Conservation (phyloP, 306 rosid species). For the Comarum palustre region DNA sequence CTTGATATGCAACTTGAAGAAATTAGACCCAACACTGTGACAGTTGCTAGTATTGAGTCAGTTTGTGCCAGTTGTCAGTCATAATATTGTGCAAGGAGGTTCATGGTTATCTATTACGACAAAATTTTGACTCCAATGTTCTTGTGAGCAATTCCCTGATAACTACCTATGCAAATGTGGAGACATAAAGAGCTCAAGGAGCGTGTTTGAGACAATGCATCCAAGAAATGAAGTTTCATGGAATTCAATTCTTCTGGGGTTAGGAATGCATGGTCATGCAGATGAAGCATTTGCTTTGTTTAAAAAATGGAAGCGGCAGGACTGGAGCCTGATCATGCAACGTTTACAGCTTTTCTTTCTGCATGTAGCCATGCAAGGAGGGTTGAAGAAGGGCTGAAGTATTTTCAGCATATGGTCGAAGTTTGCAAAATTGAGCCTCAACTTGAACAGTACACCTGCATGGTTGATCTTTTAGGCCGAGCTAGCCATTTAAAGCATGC, state of each 20-base stretch:
- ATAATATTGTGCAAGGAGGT: constrained; percentile 34
- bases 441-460: constrained; percentile 41
- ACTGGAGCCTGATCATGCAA: constrained; percentile 29
- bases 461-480: constrained; percentile 48
- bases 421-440: constrained; percentile 33
- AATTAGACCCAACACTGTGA: constrained; percentile 29
- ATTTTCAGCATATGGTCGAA: constrained; percentile 27
- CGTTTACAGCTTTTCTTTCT: constrained; percentile 42
- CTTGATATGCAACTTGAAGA: constrained; percentile 29
- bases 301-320: constrained; percentile 29
- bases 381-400: constrained; percentile 34
- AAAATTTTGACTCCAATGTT: constrained; percentile 26
- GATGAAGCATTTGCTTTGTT: constrained; percentile 30
- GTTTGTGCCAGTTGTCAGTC: constrained; percentile 35
- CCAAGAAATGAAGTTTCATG: constrained; percentile 32
- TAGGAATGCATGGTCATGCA: constrained; percentile 34
- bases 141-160: constrained; percentile 37
- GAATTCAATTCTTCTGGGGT: constrained; percentile 37
- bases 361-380: constrained; percentile 42
- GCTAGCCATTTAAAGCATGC: constrained; percentile 39
- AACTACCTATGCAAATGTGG: constrained; percentile 43
- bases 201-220: constrained; percentile 30
- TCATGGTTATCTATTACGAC: constrained; percentile 34
- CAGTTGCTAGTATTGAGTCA: constrained; percentile 29
- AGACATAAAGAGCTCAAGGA: constrained; percentile 31